Conservation (phyloP, 352 stramenopile genomes). For the Phytophthora megakarya region DNA sequence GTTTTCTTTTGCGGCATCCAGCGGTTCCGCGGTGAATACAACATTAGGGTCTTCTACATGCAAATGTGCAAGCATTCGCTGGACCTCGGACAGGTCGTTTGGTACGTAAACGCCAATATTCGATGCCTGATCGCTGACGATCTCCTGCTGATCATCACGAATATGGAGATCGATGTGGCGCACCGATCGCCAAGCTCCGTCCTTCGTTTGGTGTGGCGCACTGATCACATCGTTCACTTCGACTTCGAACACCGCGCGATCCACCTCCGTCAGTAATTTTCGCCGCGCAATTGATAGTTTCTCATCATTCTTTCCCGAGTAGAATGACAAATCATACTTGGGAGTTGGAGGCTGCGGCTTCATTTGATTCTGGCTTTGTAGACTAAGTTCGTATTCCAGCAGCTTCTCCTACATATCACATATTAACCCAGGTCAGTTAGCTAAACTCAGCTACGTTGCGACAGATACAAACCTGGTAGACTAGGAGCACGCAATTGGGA, state of each 20-base stretch:
- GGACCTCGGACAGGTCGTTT: conserved; percentile 54
- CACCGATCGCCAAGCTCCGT: conserved; percentile 65
- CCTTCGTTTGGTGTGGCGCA: conserved; percentile 52
- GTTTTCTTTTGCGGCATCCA: conserved; percentile 8
- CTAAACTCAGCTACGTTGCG: not conserved
- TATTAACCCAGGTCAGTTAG: not conserved
- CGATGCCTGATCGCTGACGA: conserved; percentile 62
- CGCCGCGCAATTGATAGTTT: conserved; percentile 33
- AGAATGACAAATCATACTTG: conserved; percentile 61
- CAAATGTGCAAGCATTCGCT: conserved; percentile 56
- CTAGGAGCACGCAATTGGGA: conserved; percentile 85
- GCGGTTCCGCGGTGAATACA: conserved; percentile 44
- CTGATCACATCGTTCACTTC: conserved; percentile 66
- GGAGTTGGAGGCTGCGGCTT: conserved; percentile 32
- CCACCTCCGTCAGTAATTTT: conserved; percentile 40
- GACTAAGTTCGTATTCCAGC: conserved; percentile 80
- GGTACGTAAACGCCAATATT: conserved; percentile 85
- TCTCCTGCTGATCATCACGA: conserved; percentile 44
- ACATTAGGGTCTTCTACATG: conserved; percentile 54
- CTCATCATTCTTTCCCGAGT: conserved; percentile 40
- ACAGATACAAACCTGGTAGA: conserved; percentile 70
- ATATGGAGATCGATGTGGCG: conserved; percentile 73
- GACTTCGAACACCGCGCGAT: conserved; percentile 56
- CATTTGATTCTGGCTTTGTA: conserved; percentile 37
- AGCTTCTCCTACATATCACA: conserved; percentile 65